These are phyloP conservation scores for Steccherinum ochraceum DNA, from an alignment of 768 basidiomycete genomes.

Conservation along the genomic window DNA sequence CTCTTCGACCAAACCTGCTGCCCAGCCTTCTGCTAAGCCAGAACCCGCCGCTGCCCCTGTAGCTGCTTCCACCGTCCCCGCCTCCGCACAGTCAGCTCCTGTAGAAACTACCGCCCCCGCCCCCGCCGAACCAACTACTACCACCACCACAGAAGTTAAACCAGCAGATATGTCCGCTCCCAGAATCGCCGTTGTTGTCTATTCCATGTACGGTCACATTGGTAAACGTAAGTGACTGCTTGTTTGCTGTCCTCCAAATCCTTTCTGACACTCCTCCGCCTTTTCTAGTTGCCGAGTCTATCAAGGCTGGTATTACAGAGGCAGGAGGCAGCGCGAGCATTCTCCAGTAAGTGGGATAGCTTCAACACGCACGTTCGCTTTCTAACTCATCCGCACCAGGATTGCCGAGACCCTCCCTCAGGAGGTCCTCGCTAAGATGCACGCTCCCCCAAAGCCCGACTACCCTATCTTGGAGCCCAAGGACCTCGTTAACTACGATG, in stretches of 20 bases:
- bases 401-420: conserved; percentile 73
- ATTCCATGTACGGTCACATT: conserved; percentile 72
- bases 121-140: background rate
- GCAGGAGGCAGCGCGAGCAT: conserved; percentile 40
- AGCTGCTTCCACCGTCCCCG: background rate
- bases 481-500: conserved; percentile 59
- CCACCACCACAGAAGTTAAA: conserved; percentile 2
- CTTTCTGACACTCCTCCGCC: conserved; percentile 1
- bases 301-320: conserved; percentile 33
- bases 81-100: background rate
- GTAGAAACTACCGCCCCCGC: conserved; percentile 5
- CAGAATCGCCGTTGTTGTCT: conserved; percentile 65
- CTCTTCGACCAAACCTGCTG: too few species aligned
- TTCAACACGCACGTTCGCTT: background rate
- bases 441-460: conserved; percentile 63
- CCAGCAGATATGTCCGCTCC: conserved; percentile 25
- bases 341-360: conserved; percentile 32
- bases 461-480: conserved; percentile 62
- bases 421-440: conserved; percentile 62
- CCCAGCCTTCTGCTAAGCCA: background rate
- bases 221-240: conserved; percentile 42
- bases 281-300: conserved; percentile 57
- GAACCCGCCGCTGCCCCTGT: background rate
- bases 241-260: background rate
- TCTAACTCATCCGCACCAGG: conserved; percentile 32